These are phyloP conservation scores for Glycine latifolia DNA, from an alignment of 306 rosid species.

Conservation along the genomic window DNA sequence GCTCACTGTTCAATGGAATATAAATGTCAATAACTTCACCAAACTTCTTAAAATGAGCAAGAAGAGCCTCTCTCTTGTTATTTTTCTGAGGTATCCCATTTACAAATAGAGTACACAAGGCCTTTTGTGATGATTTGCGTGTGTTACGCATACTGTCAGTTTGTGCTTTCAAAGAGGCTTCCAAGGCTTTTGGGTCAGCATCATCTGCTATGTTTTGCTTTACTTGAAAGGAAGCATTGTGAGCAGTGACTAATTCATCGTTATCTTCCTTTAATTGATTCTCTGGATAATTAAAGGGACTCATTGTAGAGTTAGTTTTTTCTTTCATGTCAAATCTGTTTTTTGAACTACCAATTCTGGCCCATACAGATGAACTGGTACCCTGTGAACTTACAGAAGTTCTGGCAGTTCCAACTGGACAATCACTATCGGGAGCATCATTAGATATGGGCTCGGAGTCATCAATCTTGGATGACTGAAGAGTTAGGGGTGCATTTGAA, in stretches of 20 bases:
- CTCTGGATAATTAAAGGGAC: constrained; percentile 64
- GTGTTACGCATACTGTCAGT: constrained; percentile 59
- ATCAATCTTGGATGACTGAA: constrained; percentile 77
- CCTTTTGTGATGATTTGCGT: constrained; percentile 88
- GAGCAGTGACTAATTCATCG: constrained; percentile 58
- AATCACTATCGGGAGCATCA: constrained; percentile 68
- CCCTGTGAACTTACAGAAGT: constrained; percentile 66
- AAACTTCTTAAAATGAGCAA: constrained; percentile 88
- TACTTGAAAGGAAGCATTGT: constrained; percentile 61
- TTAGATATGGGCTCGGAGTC: constrained; percentile 66
- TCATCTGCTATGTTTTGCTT: constrained; percentile 67
- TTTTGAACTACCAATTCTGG: constrained; percentile 81
- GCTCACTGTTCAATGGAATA: constrained; percentile 83
- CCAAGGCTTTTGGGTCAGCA: constrained; percentile 60
- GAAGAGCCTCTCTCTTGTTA: constrained; percentile 84
- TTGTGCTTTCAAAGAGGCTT: constrained; percentile 60
- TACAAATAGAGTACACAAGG: constrained; percentile 88
- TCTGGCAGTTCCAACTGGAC: constrained; percentile 56
- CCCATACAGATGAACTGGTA: constrained; percentile 79
- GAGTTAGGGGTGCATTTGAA: constrained; percentile 64
- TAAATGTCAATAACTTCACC: constrained; percentile 90
- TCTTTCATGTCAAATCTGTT: constrained; percentile 70
- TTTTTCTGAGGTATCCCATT: constrained; percentile 82
- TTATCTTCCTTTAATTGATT: constrained; percentile 68
- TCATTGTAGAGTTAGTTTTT: constrained; percentile 59